Base-by-base conservation (phyloP, 1,284 basidiomycete genomes). In the Leccinum fuscescens region DNA sequence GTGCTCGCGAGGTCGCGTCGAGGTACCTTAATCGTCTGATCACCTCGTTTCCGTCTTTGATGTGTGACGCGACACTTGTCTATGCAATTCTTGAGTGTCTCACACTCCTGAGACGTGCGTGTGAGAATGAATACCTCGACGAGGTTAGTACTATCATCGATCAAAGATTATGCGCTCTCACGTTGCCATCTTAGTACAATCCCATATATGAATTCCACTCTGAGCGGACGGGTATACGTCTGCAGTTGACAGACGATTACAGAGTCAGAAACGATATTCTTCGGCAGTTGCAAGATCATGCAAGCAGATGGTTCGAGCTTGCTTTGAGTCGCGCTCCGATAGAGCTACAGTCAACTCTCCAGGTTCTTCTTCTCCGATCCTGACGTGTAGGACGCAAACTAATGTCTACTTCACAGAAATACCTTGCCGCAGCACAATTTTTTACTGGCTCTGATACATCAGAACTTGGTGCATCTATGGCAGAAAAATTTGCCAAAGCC, bases 11-110 rank as follows among this genome's bases (percentile, higher is more conserved):
- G 42, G 82, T 93, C 22, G 93, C 96, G 1, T 83, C 89, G 57
- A 87, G 84, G 72, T 97, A 93, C 70, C 81, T 97, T 27, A 87
- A 95, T 74, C 85, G 88, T 44, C 80, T 99, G 51, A 86, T 98
- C 65, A 89, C 88, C n/a, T 93, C 92, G 1, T 97, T 98, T 76
- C 96, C 97, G 0, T 94, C 94, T 7, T 78, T 99, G 62, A 90
- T 98, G 83, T 98, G 96, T 75, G 91, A 96, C 71, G 84, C 89
- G 11, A 83, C 89, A 12, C 82, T 98, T 37, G 92, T 99, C 6
- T 93, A 90, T 66, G 86, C 92, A 29, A 90, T 98, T 61, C 81
- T 99, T 49, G 97, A 99, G 73, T 89, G 94, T 49, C 80, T 99
- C 61, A 98, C 96, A 0, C 80, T 98, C 12, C 79, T 99, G 65